These are phyloP conservation scores for Striga asiatica DNA, from an alignment of 257 asterid species.

Conservation along the genomic window DNA sequence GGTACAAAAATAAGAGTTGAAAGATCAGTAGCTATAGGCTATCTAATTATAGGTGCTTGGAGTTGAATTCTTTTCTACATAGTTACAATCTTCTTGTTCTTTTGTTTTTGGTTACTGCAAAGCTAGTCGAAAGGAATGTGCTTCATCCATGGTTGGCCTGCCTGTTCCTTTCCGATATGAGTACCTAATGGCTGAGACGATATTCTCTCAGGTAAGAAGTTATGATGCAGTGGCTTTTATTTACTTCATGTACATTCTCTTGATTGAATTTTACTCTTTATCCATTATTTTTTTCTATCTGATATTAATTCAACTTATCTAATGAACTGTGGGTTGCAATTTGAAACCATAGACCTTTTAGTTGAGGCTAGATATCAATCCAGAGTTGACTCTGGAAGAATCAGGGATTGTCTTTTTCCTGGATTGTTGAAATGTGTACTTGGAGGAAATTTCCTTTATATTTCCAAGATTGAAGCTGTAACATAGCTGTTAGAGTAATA, in stretches of 20 bases:
- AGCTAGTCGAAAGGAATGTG: constrained; percentile 99
- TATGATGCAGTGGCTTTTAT: neutral
- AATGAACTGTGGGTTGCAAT: neutral
- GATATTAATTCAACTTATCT: neutral
- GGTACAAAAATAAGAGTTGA: neutral
- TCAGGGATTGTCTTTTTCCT: neutral
- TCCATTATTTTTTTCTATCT: neutral
- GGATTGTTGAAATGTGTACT: neutral
- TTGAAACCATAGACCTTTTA: neutral
- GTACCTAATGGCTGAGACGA: constrained; percentile 98
- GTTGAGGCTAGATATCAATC: constrained; percentile 4
- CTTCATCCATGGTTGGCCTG: constrained; percentile 91
- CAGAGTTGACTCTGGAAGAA: constrained; percentile 2
- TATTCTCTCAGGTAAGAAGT: constrained; percentile 82
- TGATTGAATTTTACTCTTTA: neutral
- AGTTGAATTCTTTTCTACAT: constrained; percentile 8
- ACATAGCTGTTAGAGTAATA: neutral
- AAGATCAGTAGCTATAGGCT: constrained; percentile 8
- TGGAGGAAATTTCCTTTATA: neutral
- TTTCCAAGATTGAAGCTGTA: neutral
- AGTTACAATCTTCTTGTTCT: constrained; percentile 24
- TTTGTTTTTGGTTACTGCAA: constrained; percentile 59
- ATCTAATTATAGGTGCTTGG: constrained; percentile 3
- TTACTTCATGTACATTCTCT: neutral
- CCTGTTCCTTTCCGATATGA: constrained; percentile 96